Conservation (phyloP, 1,284 basidiomycete genomes). For the Ustilago sp. region DNA sequence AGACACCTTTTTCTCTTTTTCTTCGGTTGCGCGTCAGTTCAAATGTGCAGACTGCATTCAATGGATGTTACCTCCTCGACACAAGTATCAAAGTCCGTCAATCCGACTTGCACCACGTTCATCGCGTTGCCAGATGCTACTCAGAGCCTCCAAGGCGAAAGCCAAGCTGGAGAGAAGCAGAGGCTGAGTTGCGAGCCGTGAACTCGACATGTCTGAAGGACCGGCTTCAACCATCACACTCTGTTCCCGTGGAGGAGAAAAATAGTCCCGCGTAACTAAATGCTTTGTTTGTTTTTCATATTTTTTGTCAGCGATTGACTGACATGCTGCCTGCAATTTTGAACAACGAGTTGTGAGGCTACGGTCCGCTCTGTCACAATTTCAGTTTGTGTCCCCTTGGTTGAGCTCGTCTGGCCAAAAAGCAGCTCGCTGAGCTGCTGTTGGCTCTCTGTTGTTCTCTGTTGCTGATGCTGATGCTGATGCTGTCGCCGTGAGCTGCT, state of each 20-base stretch:
- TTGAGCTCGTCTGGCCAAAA: no score
- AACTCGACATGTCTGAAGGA: no score
- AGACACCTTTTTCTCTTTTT: not conserved
- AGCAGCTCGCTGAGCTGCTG: not conserved
- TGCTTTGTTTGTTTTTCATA: no score
- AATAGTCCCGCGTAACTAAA: not conserved
- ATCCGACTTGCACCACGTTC: no score
- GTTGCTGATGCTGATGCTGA: not conserved
- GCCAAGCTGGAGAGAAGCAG: no score
- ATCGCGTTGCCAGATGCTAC: no score
- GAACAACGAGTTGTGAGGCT: not conserved
- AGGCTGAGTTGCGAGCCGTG: no score
- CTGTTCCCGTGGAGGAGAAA: not conserved
- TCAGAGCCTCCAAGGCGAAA: no score
- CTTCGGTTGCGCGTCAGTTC: conserved; percentile 1
- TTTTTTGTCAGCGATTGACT: not conserved
- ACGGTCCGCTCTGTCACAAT: not conserved
- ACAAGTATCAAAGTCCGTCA: not conserved
- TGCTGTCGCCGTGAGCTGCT: not conserved
- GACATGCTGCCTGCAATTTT: not conserved
- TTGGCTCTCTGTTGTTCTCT: not conserved
- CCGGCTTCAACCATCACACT: not conserved
- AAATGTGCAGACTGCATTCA: not conserved
- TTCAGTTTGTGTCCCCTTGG: not conserved
- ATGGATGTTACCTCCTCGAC: not conserved